Base-by-base conservation (phyloP, 208 protist species). In the Leishmania tropica region DNA sequence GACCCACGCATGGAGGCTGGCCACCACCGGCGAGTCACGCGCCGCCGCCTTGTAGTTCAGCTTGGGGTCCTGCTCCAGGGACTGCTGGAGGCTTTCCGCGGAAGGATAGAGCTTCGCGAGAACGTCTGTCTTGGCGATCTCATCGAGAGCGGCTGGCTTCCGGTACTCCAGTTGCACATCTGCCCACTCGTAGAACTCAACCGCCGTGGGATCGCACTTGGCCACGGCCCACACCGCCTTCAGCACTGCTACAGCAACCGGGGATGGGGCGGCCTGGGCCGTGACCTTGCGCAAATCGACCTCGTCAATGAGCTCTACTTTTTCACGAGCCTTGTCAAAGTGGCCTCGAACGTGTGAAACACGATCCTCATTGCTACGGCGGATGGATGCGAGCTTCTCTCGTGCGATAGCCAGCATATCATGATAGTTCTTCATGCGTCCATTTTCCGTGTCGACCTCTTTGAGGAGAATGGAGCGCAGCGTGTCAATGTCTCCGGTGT, bases 91-190 rank as follows among this genome's bases (percentile, higher is more conserved):
- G 1, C 76, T 76, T 37, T 90, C 86, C 37, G 84, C 56, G 3
- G 79, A 81, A 15, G 89, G 88, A 78, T 92, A 94, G 8, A 82
- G 73, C 64, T 84, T 86, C 17, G 89, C 72, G 70, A 88, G 48
- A 42, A 94, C 83, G 67, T 94, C 91, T n/a, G 81, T 83, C 80
- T 85, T 82, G 67, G 87, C 70, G 35, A 94, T 70, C 65, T 81
- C 74, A 56, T 85, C 75, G 40, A 92, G 64, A 24, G 86, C 82
- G 76, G 78, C 67, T 45, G 74, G 67, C 81, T 84, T 90, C 17
- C 88, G 84, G 83, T 90, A 93, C 79, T 92, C 91, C 68, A 89
- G 78, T 72, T 92, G 91, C 71, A 95, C 86, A 48, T 95, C 89
- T 2, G 83, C 74, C 91, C 91, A 95, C 40, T 87, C 84, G 75